phyloP scores from a whole-genome alignment of 805 yeast species.

The Lipomyces spencermartinsiae region DNA sequence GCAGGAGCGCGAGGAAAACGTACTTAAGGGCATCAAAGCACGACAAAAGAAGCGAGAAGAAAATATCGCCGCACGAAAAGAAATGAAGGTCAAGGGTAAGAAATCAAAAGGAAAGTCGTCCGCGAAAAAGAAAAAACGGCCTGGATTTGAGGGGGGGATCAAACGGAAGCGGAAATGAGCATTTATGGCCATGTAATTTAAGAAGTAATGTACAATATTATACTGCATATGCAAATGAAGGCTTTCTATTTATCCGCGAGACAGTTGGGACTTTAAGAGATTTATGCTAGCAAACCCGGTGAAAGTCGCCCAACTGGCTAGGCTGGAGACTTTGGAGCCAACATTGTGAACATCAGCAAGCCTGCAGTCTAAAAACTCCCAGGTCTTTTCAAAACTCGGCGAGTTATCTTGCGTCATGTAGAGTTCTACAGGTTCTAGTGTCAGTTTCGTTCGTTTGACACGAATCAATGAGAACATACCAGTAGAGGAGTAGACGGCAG shows the following conservation, averaged over 20 bases:
- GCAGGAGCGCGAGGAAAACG: constrained; percentile 85
- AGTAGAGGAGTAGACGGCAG: constrained; percentile 68
- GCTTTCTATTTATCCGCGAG: constrained; percentile 42
- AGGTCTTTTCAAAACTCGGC: constrained; percentile 59
- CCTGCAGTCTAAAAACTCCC: constrained; percentile 66
- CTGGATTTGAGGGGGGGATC: constrained; percentile 88
- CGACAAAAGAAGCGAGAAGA: constrained; percentile 90
- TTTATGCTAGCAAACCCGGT: constrained; percentile 69
- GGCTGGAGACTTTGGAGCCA: constrained; percentile 66
- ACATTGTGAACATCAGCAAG: constrained; percentile 58
- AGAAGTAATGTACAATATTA: constrained; percentile 9
- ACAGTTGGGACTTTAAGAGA: constrained; percentile 70
- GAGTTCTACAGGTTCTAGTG: constrained; percentile 54
- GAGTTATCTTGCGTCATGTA: constrained; percentile 81
- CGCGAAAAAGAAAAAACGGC: constrained; percentile 55
- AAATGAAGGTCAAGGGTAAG: constrained; percentile 75
- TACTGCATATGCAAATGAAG: background rate
- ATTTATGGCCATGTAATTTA: constrained; percentile 7
- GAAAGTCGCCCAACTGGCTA: constrained; percentile 80
- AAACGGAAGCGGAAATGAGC: constrained; percentile 44
- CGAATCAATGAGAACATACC: constrained; percentile 20
- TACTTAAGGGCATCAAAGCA: constrained; percentile 73
- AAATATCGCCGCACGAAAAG: constrained; percentile 82
- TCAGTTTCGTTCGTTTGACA: background rate
- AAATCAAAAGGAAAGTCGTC: constrained; percentile 72